Percentiles rank a stretch among this genome's conserved stretches.
Conservation (phyloP, 805 yeast genomes). For the Barnettozyma pratensis region DNA sequence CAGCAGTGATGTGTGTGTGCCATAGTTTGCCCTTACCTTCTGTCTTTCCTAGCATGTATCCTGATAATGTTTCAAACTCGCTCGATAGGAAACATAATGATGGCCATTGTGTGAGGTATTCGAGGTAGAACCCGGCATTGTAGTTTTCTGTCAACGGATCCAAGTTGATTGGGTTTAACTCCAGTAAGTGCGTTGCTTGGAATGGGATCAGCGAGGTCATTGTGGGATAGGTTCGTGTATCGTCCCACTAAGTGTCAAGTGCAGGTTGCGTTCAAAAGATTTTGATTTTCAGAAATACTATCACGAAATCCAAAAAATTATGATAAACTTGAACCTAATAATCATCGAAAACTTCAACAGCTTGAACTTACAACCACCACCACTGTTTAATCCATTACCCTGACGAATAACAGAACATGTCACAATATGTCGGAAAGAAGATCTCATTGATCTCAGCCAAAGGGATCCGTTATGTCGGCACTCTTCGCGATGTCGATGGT, state of each 20-base stretch:
- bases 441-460: conserved; percentile 75
- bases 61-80: conserved; percentile 43
- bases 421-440: conserved; percentile 88
- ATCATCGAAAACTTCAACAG: no score
- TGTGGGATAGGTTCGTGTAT: not conserved
- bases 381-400: no score
- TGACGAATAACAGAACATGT: conserved; percentile 42
- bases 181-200: conserved; percentile 77
- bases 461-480: conserved; percentile 80
- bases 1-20: conserved; percentile 97
- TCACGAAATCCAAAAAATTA: no score
- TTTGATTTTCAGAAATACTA: no score
- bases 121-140: conserved; percentile 75
- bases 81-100: conserved; percentile 75
- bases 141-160: conserved; percentile 93
- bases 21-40: conserved; percentile 84
- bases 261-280: no score
- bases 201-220: conserved; percentile 92
- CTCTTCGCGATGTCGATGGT: conserved; percentile 82
- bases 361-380: no score
- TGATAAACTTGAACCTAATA: no score
- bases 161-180: conserved; percentile 68
- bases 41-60: conserved; percentile 93
- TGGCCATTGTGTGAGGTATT: conserved; percentile 85
- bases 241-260: no score